Percentiles rank a stretch among this genome's conserved stretches.
Evolutionary conservation across 306 rosid genomes (phyloP).

Genomic region (Dryas drummondii): DNA sequence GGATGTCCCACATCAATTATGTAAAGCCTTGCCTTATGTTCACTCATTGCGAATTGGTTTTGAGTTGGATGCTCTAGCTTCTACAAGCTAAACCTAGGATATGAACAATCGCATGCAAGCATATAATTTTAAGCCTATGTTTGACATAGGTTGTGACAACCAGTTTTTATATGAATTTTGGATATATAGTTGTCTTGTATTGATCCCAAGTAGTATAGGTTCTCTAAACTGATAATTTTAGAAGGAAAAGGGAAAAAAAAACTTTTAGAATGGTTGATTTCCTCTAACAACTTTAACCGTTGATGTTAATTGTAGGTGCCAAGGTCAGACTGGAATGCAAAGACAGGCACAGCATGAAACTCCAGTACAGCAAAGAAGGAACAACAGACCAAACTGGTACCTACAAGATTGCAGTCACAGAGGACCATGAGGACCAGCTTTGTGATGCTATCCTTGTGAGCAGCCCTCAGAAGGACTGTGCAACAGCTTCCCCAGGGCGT

Average conservation of each 20-base stretch:
- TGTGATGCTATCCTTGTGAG: conserved; percentile 67
- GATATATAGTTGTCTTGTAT: neutral
- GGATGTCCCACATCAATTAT: too few species aligned
- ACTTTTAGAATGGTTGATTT: neutral
- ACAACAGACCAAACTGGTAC: conserved; percentile 58
- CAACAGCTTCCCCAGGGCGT: conserved; percentile 51
- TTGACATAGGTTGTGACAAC: neutral
- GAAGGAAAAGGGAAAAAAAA: neutral
- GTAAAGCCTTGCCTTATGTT: too few species aligned
- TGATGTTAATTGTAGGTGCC: conserved; percentile 51
- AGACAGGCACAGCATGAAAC: conserved; percentile 33
- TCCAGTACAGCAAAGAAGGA: conserved; percentile 51
- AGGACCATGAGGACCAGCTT: conserved; percentile 66
- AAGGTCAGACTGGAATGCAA: conserved; percentile 73
- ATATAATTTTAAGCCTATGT: neutral
- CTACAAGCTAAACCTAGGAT: too few species aligned
- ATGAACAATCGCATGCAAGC: too few species aligned
- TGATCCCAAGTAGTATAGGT: neutral
- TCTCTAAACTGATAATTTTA: neutral
- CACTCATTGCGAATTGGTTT: too few species aligned
- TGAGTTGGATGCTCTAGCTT: too few species aligned
- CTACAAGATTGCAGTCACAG: conserved; percentile 45
- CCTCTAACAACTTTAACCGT: neutral
- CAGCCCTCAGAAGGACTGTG: conserved; percentile 58
- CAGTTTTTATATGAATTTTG: neutral